A percentile compares a stretch with the other conserved stretches of the same genome.
Evolutionary conservation across 331 rosid genomes (phyloP).

Genomic region (Ulmus americana): DNA sequence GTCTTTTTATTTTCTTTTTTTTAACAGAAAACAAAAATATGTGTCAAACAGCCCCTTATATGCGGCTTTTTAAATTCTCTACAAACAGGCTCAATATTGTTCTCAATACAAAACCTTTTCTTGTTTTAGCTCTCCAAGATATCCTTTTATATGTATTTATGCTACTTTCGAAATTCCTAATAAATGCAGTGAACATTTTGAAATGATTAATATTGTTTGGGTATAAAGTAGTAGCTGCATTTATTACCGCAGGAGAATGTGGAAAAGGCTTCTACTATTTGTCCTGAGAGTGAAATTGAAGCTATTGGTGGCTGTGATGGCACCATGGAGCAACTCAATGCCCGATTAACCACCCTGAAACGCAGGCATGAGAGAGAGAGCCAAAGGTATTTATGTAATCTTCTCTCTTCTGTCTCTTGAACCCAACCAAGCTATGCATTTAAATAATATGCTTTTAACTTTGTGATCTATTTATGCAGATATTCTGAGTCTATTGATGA

Average conservation of each 20-base stretch:
- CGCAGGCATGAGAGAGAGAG: constrained; percentile 63
- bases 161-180: neutral
- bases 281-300: constrained; percentile 60
- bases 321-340: constrained; percentile 74
- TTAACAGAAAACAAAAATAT: too few species aligned
- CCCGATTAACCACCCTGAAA: constrained; percentile 50
- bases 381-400: constrained; percentile 36
- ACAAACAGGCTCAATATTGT: too few species aligned
- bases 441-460: neutral
- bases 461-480: constrained; percentile 32
- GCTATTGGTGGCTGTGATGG: constrained; percentile 57
- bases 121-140: neutral
- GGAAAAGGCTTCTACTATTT: constrained; percentile 71
- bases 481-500: constrained; percentile 76
- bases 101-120: too few species aligned
- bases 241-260: constrained; percentile 48
- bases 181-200: neutral
- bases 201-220: neutral
- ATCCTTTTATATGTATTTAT: neutral
- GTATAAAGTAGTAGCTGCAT: constrained; percentile 4
- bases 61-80: too few species aligned
- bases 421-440: constrained; percentile 16
- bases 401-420: constrained; percentile 16
- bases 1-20: too few species aligned
- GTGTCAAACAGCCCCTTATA: too few species aligned